These are phyloP conservation scores for Aspergillus melleus DNA, from an alignment of 2,329 filamentous ascomycete species.

Conservation along the genomic window DNA sequence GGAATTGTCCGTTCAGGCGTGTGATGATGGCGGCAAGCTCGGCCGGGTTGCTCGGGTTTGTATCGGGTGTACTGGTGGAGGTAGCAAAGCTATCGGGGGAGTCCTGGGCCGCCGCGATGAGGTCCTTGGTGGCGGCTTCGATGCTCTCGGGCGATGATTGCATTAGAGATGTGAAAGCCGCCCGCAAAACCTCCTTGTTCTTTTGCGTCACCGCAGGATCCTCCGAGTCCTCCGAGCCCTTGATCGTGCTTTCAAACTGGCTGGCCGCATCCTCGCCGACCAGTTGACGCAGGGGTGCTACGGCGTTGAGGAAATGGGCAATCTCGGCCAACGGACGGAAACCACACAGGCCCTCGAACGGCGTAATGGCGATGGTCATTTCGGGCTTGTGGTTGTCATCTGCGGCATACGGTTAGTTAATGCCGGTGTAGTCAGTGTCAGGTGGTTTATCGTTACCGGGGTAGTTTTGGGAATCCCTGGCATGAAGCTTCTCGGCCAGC, in stretches of 20 bases:
- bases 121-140: constrained; percentile 62
- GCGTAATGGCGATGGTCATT: constrained; percentile 97
- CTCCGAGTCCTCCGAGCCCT: constrained; percentile 56
- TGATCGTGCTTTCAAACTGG: constrained; percentile 57
- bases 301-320: constrained; percentile 72
- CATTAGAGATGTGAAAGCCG: constrained; percentile 79
- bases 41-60: constrained; percentile 44
- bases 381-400: constrained; percentile 99
- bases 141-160: constrained; percentile 68
- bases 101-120: constrained; percentile 69
- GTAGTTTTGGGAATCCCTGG: constrained; percentile 87
- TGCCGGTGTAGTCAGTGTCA: background rate
- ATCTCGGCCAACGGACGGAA: constrained; percentile 89
- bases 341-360: constrained; percentile 93
- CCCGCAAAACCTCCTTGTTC: constrained; percentile 78
- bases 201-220: constrained; percentile 47
- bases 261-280: constrained; percentile 57
- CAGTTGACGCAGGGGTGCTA: constrained; percentile 64
- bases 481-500: constrained; percentile 84
- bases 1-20: constrained; percentile 80
- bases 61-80: constrained; percentile 31
- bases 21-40: constrained; percentile 75
- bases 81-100: constrained; percentile 74
- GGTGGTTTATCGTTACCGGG: constrained; percentile 52
- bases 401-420: constrained; percentile 16